Evolutionary conservation across 805 yeast species (phyloP), one percentile per base, ranked within the genome.

Genomic region (Cyberlindnera sargentensis): DNA sequence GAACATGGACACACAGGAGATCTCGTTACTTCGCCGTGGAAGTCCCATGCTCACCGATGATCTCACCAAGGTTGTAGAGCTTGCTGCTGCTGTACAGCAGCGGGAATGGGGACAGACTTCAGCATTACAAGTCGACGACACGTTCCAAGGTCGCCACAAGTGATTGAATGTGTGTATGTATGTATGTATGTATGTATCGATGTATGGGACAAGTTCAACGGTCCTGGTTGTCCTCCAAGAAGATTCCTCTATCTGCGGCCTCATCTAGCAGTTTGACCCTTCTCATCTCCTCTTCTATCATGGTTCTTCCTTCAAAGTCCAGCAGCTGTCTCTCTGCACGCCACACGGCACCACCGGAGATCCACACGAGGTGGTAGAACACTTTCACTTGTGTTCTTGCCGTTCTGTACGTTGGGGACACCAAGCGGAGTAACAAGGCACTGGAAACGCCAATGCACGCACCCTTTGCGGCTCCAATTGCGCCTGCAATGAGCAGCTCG

Each of bases 231-330:
- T 67, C 72, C 41, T 69, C 72, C 34, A 69, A 44, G 39, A 65
- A 69, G 15, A 68, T 56, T 3, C 74, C 75, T 43, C 69, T 60
- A 28, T 70, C 73, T 9, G 74, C 74, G 27, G 73, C 74, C 33
- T 67, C 70, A 45, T 68, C 69, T 34, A 70, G 42, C 25, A 67
- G 53, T 37, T 53, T 60, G 32, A 55, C 56, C 47, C 72, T 61
- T 49, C 68, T 61, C n/a, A 45, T 47, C 35, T 53, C 45, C 44
- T 70, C 70, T 23, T 62, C 62, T 7, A 46, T 52, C 45, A 60
- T 64, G 31, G 62, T 52, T 36, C 64, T 58, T 27, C 59, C 50
- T 42, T 68, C 68, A 48, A 67, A 67, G 25, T 50, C 60, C 24
- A 64, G 38, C 31, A 67, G 52, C 46, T 65, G 71, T 48, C 59